Base-by-base conservation (phyloP, 2,329 filamentous ascomycete species). In the Orbilia blumenaviensis region DNA sequence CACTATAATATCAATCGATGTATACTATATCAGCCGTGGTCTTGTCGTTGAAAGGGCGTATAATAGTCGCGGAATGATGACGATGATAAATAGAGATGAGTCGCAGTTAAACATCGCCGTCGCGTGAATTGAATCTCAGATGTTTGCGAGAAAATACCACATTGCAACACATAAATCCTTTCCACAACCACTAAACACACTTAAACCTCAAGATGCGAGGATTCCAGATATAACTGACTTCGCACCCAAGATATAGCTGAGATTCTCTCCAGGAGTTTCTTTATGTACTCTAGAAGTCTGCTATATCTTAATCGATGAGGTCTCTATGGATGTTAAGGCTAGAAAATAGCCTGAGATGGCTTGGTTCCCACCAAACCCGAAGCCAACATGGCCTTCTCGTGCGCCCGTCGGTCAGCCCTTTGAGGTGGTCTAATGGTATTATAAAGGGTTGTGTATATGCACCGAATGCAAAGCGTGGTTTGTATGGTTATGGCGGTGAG, bases 401-500 rank as follows among this genome's bases (percentile, higher is more conserved):
- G 41, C 9, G 46, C 25, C 14, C n/a, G n/a, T 27, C 41, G 18
- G 29, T 34, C 2, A 7, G 25, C 38, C 21, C 46, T 10, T 32
- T 29, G 23, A 23, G 36, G 14, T n/a, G 23, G 18, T 29, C 12
- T 8, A 25, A n/a, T 4, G 38, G 14, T 3, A 38, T 50, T 10
- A 44, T 32, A 6, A 54, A 7, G 8, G 12, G 18, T 4, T 27
- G 25, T n/a, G 23, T 21, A 16, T 68, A 60, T 60, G 16, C 4
- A 23, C 41, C 36, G 1, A 41, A 36, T 50, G 23, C 38, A n/a
- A 16, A 50, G 14, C 2, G 21, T 6, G 41, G 12, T 4, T 34
- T 50, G 48, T 80, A 85, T 80, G 86, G 88, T 69, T 27, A 38
- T 25, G n/a, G 48, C 9, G 16, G 16, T 29, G 29, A 18, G 4